These are phyloP conservation scores for Trichosporon sp. DNA, from an alignment of 1,284 basidiomycete genomes.

Conservation along the genomic window DNA sequence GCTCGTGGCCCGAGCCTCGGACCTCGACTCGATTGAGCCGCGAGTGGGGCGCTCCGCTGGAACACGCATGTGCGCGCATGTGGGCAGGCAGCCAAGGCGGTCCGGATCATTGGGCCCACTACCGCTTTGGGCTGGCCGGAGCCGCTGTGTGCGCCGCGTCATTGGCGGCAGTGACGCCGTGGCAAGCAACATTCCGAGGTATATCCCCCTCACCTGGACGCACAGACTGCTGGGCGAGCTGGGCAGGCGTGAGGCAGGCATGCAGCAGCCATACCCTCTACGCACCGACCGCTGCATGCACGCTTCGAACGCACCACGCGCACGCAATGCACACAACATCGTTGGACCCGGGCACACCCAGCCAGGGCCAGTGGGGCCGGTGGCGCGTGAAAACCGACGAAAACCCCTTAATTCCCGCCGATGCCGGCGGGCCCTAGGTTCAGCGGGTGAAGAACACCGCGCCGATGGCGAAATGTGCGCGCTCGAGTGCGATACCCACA, in stretches of 20 bases:
- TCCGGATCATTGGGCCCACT: neutral
- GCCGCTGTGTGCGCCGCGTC: neutral
- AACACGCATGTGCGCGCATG: neutral
- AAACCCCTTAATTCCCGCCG: neutral
- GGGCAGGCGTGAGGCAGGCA: neutral
- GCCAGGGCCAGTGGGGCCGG: neutral
- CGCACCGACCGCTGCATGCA: neutral
- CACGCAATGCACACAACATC: neutral
- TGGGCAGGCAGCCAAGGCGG: neutral
- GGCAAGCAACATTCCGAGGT: neutral
- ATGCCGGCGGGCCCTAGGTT: neutral
- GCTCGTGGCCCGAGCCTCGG: neutral
- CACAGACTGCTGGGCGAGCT: neutral
- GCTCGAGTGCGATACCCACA: neutral
- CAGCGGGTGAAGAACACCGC: neutral
- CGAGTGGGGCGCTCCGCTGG: neutral
- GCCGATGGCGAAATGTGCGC: neutral
- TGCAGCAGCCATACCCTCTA: too few relatives aligned
- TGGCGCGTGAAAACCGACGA: neutral
- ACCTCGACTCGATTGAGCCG: neutral
- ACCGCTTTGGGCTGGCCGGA: neutral
- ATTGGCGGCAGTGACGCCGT: neutral
- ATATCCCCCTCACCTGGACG: too few relatives aligned
- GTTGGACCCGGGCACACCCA: neutral
- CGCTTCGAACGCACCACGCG: neutral